Percentiles rank a stretch among this genome's conserved stretches.
phyloP scores from a whole-genome alignment of 148 eudicot species.

The Rhododendron molle region DNA sequence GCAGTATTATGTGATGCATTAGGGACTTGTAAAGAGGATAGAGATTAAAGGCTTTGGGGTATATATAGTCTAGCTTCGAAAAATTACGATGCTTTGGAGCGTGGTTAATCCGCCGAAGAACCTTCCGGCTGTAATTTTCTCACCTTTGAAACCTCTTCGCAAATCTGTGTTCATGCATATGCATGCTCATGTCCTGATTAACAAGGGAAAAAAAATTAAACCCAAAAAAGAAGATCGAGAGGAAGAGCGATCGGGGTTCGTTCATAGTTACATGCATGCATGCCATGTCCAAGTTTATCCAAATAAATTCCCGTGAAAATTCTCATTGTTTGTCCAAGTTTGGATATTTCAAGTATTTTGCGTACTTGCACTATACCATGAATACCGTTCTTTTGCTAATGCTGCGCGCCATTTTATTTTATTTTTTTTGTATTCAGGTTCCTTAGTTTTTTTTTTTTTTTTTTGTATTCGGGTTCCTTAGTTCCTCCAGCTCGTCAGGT shows the following conservation, averaged over 20 bases:
- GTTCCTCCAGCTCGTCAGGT: too few species aligned
- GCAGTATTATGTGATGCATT: too few species aligned
- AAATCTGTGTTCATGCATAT: not conserved
- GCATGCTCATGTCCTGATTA: not conserved
- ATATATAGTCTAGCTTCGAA: not conserved
- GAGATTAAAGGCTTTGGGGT: not conserved
- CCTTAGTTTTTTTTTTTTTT: too few species aligned
- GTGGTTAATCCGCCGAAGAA: conserved; percentile 29
- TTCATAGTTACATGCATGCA: not conserved
- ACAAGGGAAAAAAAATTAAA: not conserved
- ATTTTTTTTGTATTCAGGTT: too few species aligned
- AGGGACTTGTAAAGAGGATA: too few species aligned
- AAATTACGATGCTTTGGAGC: conserved; percentile 21
- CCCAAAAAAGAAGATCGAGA: not conserved
- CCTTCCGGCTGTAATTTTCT: conserved; percentile 19
- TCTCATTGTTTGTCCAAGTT: not conserved
- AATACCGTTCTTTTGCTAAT: too few species aligned
- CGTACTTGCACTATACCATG: too few species aligned
- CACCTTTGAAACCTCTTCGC: too few species aligned
- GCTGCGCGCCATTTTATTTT: too few species aligned
- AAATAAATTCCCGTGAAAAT: too few species aligned
- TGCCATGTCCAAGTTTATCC: not conserved
- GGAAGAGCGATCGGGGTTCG: not conserved
- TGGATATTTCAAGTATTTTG: too few species aligned
- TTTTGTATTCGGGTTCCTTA: too few species aligned